phyloP scores from a whole-genome alignment of 768 basidiomycete species.

The Zangia roseola region DNA sequence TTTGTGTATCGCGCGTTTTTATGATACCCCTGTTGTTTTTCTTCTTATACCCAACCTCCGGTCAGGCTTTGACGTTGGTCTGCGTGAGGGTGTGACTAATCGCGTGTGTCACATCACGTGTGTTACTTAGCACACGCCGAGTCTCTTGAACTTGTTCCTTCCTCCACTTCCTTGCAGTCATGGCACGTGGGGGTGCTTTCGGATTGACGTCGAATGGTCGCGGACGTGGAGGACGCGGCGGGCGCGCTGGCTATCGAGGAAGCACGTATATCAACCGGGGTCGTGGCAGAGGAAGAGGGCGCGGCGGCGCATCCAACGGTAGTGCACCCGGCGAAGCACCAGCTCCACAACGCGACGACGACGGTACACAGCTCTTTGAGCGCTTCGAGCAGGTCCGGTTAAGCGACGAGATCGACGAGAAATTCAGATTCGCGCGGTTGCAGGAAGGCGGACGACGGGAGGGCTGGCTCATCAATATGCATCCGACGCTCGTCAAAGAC shows the following conservation, averaged over 20 bases:
- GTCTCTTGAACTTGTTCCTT: background rate
- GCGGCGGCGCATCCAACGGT: constrained; percentile 31
- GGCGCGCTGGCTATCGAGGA: constrained; percentile 35
- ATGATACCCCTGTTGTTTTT: constrained; percentile 26
- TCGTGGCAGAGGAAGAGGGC: constrained; percentile 46
- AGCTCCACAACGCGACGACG: constrained; percentile 75
- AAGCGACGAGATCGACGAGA: constrained; percentile 89
- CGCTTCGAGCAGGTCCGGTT: constrained; percentile 77
- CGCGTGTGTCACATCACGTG: constrained; percentile 30
- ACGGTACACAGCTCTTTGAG: constrained; percentile 84
- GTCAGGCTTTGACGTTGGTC: background rate
- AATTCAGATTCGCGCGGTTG: constrained; percentile 80
- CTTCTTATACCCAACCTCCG: constrained; percentile 1
- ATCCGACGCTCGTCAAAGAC: constrained; percentile 91
- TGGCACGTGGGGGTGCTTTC: constrained; percentile 52
- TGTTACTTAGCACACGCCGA: constrained; percentile 7
- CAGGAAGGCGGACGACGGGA: constrained; percentile 76
- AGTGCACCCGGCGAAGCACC: constrained; percentile 43
- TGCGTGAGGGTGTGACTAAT: too few relatives aligned
- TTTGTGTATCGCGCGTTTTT: constrained; percentile 16
- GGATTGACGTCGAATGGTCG: constrained; percentile 51
- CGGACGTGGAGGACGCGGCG: constrained; percentile 40
- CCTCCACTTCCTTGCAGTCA: constrained; percentile 4
- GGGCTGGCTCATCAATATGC: constrained; percentile 99
- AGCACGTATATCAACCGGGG: constrained; percentile 44